Percentiles rank a stretch among this genome's conserved stretches.
phyloP scores from a whole-genome alignment of 2,329 filamentous ascomycete species.

The Trichoderma sp. region DNA sequence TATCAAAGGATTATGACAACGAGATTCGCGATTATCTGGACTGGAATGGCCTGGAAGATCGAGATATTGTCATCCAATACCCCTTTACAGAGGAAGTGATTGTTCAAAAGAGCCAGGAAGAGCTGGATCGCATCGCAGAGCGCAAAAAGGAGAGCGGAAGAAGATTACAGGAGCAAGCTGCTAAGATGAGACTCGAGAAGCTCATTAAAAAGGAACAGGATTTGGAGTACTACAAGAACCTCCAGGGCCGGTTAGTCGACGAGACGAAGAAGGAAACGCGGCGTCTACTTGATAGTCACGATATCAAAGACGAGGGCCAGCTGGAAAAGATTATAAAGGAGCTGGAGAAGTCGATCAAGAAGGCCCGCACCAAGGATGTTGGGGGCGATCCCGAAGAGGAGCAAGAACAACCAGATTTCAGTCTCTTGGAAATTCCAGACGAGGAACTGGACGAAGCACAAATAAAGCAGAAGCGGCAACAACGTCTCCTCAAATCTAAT shows the following conservation, averaged over 20 bases:
- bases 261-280: conserved; percentile 90
- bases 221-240: conserved; percentile 84
- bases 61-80: conserved; percentile 86
- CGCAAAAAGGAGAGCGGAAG: conserved; percentile 92
- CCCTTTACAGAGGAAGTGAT: conserved; percentile 90
- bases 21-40: conserved; percentile 79
- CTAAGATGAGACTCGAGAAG: conserved; percentile 95
- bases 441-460: conserved; percentile 90
- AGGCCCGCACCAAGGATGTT: conserved; percentile 88
- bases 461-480: conserved; percentile 88
- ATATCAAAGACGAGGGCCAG: conserved; percentile 85
- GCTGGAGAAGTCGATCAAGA: conserved; percentile 84
- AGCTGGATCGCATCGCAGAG: conserved; percentile 85
- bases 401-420: conserved; percentile 79
- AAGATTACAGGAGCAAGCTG: conserved; percentile 89
- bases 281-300: conserved; percentile 81
- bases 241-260: conserved; percentile 69
- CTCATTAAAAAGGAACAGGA: conserved; percentile 95
- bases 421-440: conserved; percentile 83
- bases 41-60: conserved; percentile 87
- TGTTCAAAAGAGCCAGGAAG: conserved; percentile 89
- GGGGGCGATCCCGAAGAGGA: conserved; percentile 79
- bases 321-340: conserved; percentile 84
- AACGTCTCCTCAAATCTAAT: conserved; percentile 89
- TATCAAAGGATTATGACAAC: conserved; percentile 77